phyloP scores from a whole-genome alignment of 192 early-diverging fungal species.

The Backusella luteola region DNA sequence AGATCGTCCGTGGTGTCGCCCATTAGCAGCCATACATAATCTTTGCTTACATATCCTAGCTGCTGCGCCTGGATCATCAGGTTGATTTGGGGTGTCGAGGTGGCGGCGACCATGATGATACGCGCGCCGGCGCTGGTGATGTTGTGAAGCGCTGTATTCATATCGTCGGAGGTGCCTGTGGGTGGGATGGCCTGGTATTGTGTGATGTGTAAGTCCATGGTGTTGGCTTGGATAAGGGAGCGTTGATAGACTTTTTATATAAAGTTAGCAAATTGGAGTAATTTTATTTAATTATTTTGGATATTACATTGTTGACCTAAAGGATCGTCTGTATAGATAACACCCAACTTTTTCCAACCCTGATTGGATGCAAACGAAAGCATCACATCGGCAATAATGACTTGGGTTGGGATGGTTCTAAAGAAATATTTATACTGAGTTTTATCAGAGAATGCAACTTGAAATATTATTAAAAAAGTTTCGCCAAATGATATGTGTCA shows the following conservation, averaged over 20 bases:
- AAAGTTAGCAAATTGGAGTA: not conserved
- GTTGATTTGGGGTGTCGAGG: constrained; percentile 29
- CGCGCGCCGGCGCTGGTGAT: constrained; percentile 38
- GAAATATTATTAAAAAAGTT: not conserved
- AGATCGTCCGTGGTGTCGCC: constrained; percentile 34
- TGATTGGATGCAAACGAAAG: constrained; percentile 45
- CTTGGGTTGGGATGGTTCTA: constrained; percentile 51
- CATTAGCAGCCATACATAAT: constrained; percentile 47
- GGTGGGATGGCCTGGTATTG: constrained; percentile 40
- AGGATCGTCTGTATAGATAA: constrained; percentile 46
- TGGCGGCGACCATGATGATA: constrained; percentile 44
- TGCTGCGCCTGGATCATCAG: constrained; percentile 40
- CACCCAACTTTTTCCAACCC: constrained; percentile 44
- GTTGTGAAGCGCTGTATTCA: constrained; percentile 21
- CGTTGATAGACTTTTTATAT: constrained; percentile 39
- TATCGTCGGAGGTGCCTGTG: constrained; percentile 24
- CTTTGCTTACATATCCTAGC: constrained; percentile 30
- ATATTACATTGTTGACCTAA: constrained; percentile 47
- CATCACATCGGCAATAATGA: constrained; percentile 47
- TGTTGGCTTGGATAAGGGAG: constrained; percentile 24
- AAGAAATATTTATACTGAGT: constrained; percentile 49
- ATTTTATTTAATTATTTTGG: not conserved
- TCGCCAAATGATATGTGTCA: not conserved
- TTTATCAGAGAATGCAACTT: constrained; percentile 48
- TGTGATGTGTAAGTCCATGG: constrained; percentile 34